Base-by-base conservation (phyloP, 371 early-diverging fungal genomes). In the Syncephalastrum contaminatum region DNA sequence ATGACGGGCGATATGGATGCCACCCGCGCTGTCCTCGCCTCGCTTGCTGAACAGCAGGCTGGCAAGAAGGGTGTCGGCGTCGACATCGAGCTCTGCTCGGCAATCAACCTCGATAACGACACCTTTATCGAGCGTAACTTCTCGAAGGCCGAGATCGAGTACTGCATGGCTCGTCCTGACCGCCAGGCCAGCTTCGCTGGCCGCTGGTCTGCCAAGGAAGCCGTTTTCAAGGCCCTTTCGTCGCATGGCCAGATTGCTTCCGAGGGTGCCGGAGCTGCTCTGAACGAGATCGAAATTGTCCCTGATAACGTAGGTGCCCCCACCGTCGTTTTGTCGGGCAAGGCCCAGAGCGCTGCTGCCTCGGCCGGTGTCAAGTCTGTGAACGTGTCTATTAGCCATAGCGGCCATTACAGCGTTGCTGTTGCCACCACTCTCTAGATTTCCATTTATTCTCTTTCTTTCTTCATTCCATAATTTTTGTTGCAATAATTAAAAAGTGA, bases 151-250 rank as follows among this genome's bases (percentile, higher is more conserved):
- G 97, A 96, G 72, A 84, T 87, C 49, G 78, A 70, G 7, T 96
- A 97, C 80, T 97, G 97, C 76, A 56, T 66, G 52, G 50, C 72
- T 46, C 81, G 84, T 1, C 90, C 94, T 16, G 88, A 88, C 68
- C 87, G 92, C 22, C 86, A 87, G 59, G 79, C 95, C 0, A 91
- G 92, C 75, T 94, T 91, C 67, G 91, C 97, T 27, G 97, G 97
- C 44, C 86, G 91, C 19, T 96, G 97, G 96, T 92, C 94, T 7
- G 97, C 97, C 55, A 97, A 97, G 83, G 97, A 97, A 72, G 92
- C 97, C 2, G 94, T 94, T 14, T 85, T 97, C 71, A 97, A 97
- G 85, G 95, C 97, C 4, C 86, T 97, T 43, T 85, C 88, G 40
- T 89, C 90, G 10, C 75, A 81, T 43, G 69, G 76, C 18, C 77